Percentiles rank a stretch among this genome's conserved stretches.
Conservation (phyloP, 2,329 filamentous ascomycete genomes). For the Pestalotiopsis sp. region DNA sequence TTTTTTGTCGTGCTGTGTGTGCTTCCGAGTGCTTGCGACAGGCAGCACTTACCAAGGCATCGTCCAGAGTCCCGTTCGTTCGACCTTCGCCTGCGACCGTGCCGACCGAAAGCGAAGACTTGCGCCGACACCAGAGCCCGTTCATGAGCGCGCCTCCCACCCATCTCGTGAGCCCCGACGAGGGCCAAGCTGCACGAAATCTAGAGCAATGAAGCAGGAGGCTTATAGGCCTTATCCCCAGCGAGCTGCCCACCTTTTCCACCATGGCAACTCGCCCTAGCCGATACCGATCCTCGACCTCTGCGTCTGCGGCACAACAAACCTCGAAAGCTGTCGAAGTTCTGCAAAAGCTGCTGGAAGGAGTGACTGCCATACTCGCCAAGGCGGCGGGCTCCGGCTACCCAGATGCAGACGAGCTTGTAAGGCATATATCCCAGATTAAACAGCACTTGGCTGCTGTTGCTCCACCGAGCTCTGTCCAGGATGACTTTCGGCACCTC, state of each 20-base stretch:
- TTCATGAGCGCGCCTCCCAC: constrained; percentile 5
- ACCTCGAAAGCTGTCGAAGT: constrained; percentile 64
- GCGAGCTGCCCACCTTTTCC: constrained; percentile 9
- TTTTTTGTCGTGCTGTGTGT: neutral
- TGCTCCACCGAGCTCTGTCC: constrained; percentile 50
- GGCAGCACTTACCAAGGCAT: neutral
- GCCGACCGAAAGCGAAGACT: neutral
- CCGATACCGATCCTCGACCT: constrained; percentile 66
- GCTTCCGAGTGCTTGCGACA: neutral
- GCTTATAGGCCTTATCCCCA: neutral
- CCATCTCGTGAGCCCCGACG: neutral
- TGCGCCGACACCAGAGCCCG: neutral
- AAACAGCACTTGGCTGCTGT: constrained; percentile 61
- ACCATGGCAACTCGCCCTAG: constrained; percentile 54
- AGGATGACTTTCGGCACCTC: constrained; percentile 83
- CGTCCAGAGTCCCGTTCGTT: neutral
- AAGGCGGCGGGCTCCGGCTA: constrained; percentile 41
- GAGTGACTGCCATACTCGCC: constrained; percentile 38
- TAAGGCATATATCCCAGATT: constrained; percentile 63
- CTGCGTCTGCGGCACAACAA: constrained; percentile 55
- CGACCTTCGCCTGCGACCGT: neutral
- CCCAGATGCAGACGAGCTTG: constrained; percentile 49
- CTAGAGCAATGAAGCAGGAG: constrained; percentile 11
- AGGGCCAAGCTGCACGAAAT: neutral
- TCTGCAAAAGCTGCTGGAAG: constrained; percentile 55